A percentile compares a stretch with the other conserved stretches of the same genome.
phyloP scores from a whole-genome alignment of 1,284 basidiomycete genomes.

The Stygiomarasmius scandens region DNA sequence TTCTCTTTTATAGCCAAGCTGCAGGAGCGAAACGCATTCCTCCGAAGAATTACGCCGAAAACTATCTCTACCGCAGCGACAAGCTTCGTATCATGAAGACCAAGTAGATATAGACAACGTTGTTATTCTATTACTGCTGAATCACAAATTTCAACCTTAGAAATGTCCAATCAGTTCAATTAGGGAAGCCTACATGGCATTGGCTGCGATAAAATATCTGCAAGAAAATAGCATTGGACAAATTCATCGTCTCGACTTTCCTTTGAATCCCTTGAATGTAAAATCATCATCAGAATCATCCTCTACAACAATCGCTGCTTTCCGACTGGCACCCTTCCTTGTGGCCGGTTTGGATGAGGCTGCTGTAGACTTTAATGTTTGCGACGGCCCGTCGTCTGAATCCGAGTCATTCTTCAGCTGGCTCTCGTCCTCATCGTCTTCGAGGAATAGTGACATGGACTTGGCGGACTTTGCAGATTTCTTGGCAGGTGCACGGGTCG shows the following conservation, averaged over 20 bases:
- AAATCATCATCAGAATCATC: slow-evolving; percentile 74
- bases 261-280: slow-evolving; percentile 66
- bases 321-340: neutral
- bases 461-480: slow-evolving; percentile 22
- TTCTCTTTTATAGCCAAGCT: slow-evolving; percentile 57
- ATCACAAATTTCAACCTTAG: neutral
- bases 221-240: too few species aligned
- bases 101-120: slow-evolving; percentile 67
- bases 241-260: slow-evolving; percentile 29
- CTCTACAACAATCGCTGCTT: slow-evolving; percentile 37
- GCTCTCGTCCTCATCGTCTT: slow-evolving; percentile 40
- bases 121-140: neutral
- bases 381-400: slow-evolving; percentile 18
- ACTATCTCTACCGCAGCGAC: slow-evolving; percentile 84
- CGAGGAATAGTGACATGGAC: slow-evolving; percentile 43
- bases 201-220: too few species aligned
- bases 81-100: slow-evolving; percentile 89
- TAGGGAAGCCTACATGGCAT: too few species aligned
- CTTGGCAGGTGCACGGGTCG: slow-evolving; percentile 16
- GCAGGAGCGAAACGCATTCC: slow-evolving; percentile 75
- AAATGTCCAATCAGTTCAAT: too few species aligned
- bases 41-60: slow-evolving; percentile 92
- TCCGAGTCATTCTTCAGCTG: slow-evolving; percentile 19
- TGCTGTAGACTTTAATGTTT: slow-evolving; percentile 36
- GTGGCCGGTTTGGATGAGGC: neutral